Percentiles rank a stretch among this genome's conserved stretches.
phyloP scores from a whole-genome alignment of 352 stramenopile species.

The Phytophthora pseudosyringae region DNA sequence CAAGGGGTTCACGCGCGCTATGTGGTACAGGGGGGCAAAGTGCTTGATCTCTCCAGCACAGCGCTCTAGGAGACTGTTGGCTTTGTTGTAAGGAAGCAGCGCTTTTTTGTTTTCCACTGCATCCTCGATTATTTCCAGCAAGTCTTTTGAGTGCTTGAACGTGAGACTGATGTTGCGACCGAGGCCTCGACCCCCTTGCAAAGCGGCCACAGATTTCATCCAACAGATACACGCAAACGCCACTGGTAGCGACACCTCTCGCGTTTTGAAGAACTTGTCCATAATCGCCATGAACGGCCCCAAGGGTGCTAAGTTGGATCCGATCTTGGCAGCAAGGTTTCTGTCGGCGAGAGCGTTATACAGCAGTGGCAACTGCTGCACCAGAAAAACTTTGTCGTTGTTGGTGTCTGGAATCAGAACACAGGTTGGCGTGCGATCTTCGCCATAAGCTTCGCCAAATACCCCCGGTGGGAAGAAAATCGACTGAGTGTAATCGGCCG shows the following conservation, averaged over 20 bases:
- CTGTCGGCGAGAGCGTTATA: conserved; percentile 16
- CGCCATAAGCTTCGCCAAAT: conserved; percentile 12
- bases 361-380: conserved; percentile 33
- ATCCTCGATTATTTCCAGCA: conserved; percentile 24
- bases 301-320: neutral
- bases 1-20: conserved; percentile 36
- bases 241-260: conserved; percentile 28
- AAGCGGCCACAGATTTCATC: conserved; percentile 37
- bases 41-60: conserved; percentile 16
- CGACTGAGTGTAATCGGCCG: neutral
- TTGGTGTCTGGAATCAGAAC: conserved; percentile 18
- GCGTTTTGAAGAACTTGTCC: conserved; percentile 12
- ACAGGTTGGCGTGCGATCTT: conserved; percentile 15
- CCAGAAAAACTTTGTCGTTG: conserved; percentile 15
- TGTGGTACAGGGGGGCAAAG: neutral
- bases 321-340: neutral
- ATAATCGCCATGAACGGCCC: conserved; percentile 4
- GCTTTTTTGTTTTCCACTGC: conserved; percentile 28
- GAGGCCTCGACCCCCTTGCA: conserved; percentile 32
- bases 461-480: conserved; percentile 9
- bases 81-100: conserved; percentile 11
- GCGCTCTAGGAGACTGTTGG: conserved; percentile 12
- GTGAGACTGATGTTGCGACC: conserved; percentile 30
- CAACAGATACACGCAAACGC: conserved; percentile 43
- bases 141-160: conserved; percentile 29